Evolutionary conservation across 192 early-diverging fungal genomes (phyloP).

Genomic region (Gamsiella multidivaricata): DNA sequence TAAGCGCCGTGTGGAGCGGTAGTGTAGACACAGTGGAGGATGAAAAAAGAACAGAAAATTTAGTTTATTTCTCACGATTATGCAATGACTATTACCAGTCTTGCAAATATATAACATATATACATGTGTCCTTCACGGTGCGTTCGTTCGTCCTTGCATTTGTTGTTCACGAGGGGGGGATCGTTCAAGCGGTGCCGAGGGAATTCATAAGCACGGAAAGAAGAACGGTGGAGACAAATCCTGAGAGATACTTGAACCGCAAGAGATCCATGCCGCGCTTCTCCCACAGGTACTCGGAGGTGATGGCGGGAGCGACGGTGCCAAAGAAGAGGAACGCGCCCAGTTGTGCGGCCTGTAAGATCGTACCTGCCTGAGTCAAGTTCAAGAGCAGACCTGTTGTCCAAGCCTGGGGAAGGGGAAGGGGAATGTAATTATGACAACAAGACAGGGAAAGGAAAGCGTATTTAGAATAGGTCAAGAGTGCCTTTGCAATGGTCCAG

Average conservation of each 20-base stretch:
- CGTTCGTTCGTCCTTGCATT: no score
- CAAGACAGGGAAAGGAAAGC: slow-evolving; percentile 3
- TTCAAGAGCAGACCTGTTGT: slow-evolving; percentile 21
- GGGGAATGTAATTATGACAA: not conserved
- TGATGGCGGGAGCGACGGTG: not conserved
- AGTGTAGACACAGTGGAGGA: no score
- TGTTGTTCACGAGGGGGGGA: no score
- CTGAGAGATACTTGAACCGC: slow-evolving; percentile 11
- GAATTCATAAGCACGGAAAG: slow-evolving; percentile 1
- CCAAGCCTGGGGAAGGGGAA: slow-evolving; percentile 8
- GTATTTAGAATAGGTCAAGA: not conserved
- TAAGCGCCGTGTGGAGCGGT: no score
- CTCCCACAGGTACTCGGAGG: slow-evolving; percentile 17
- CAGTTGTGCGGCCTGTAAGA: slow-evolving; percentile 14
- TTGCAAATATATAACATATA: no score
- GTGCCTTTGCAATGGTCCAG: not conserved
- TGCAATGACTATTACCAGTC: no score
- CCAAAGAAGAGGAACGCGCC: slow-evolving; percentile 15
- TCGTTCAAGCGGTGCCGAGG: slow-evolving; percentile 17
- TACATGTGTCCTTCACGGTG: no score
- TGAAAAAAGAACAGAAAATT: no score
- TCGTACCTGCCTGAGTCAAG: slow-evolving; percentile 15
- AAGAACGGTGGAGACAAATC: slow-evolving; percentile 1
- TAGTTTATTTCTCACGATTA: no score
- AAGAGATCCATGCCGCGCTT: slow-evolving; percentile 9